Evolutionary conservation across 495 filamentous ascomycete species (phyloP), one percentile per base, ranked within the genome.

Genomic region (Aspergillus indologenus): DNA sequence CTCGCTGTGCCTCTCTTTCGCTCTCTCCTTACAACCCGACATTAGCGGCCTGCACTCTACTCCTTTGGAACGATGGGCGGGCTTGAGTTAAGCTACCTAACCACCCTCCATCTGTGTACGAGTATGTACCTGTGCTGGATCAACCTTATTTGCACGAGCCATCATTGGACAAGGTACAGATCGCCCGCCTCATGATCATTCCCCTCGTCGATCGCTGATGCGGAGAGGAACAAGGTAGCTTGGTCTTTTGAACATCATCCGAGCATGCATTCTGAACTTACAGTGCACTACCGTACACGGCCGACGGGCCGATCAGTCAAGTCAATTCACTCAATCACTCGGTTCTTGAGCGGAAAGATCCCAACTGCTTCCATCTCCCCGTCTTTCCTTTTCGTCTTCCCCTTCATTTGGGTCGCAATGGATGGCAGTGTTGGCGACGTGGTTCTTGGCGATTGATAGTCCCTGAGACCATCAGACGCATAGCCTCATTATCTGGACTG

Each of bases 101-200:
- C 26, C 26, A 29, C 26, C 26, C 26, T 29, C 26, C 26, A 29
- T 9, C 34, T 7, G 7, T 8, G 7, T 15, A 2, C 34, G 34
- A 40, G 34, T 51, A 18, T 50, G 47, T 50, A 50, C 47, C 47
- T 50, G 47, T 50, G 48, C 23, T 51, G 48, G 48, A 31, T 18
- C 23, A 51, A 51, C 48, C 29, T 51, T 51, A 51, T 31, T 31
- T 51, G 48, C 14, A 29, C 22, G 2, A 2, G 15, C 19, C 24
- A n/a, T 50, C 47, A 50, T 50, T 50, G 47, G 47, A 17, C 22
- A 24, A 49, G 21, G 12, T 7, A 17, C 12, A 15, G 20, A 50
- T 50, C 47, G 24, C 21, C 11, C 15, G 47, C 34, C 34, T 40
- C 34, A 40, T 40, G 34, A 40, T 40, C 34, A 11, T 29, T 29